A percentile compares a stretch with the other conserved stretches of the same genome.
Evolutionary conservation across 352 stramenopile genomes (phyloP).

Genomic region (Aphanomyces astaci): DNA sequence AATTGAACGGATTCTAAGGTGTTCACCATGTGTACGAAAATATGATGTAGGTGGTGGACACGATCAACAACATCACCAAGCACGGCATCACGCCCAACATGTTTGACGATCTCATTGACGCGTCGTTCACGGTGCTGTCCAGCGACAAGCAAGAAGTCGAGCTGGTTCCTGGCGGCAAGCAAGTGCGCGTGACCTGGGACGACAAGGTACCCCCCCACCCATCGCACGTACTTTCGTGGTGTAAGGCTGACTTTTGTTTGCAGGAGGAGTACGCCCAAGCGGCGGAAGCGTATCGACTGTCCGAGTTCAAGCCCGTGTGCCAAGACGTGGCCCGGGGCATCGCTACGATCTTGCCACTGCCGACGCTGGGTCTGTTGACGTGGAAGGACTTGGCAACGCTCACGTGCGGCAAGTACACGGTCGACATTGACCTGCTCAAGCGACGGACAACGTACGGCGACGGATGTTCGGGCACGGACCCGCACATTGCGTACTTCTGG

Average conservation of each 20-base stretch:
- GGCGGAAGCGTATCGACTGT: constrained; percentile 68
- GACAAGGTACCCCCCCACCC: constrained; percentile 49
- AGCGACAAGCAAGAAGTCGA: constrained; percentile 71
- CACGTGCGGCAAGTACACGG: constrained; percentile 81
- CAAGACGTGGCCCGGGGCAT: constrained; percentile 67
- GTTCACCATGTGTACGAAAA: too few species aligned
- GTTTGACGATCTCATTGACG: constrained; percentile 88
- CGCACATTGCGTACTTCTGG: constrained; percentile 88
- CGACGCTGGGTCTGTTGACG: constrained; percentile 75
- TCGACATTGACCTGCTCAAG: constrained; percentile 82
- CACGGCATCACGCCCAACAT: constrained; percentile 75
- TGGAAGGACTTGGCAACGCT: constrained; percentile 85
- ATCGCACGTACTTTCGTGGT: too few species aligned
- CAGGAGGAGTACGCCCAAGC: constrained; percentile 63
- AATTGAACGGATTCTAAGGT: too few species aligned
- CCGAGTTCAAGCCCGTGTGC: constrained; percentile 72
- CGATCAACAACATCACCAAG: constrained; percentile 69
- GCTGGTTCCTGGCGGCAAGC: constrained; percentile 64
- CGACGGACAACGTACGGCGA: constrained; percentile 86
- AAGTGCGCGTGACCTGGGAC: constrained; percentile 84
- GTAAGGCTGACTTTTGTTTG: neutral
- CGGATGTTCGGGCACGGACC: constrained; percentile 74
- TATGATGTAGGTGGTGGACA: constrained; percentile 82
- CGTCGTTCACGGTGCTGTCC: constrained; percentile 84
- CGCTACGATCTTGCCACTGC: constrained; percentile 75